Percentiles rank a stretch among this genome's conserved stretches.
These are phyloP conservation scores for Pseudogymnoascus sp. DNA, from an alignment of 2,329 filamentous ascomycete genomes.

Conservation along the genomic window DNA sequence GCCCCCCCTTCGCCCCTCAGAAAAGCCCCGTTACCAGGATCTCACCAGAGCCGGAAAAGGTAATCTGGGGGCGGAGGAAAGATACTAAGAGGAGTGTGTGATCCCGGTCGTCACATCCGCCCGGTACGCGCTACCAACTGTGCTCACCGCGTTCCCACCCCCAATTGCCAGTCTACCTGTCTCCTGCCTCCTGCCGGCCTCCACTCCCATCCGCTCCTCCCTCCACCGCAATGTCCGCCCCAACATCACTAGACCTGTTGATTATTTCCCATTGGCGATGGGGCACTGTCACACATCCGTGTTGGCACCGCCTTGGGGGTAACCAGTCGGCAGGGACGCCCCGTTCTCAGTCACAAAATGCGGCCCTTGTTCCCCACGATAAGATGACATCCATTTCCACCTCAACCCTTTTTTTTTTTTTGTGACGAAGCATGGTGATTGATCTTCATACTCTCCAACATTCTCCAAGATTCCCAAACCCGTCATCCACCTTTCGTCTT, in stretches of 20 bases:
- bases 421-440: not conserved
- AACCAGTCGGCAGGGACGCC: not conserved
- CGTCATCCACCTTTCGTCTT: not conserved
- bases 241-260: conserved; percentile 3
- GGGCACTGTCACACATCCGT: conserved; percentile 5
- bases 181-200: conserved; percentile 2
- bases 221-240: conserved; percentile 6
- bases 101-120: conserved; percentile 5
- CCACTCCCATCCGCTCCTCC: conserved; percentile 3
- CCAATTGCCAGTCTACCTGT: not conserved
- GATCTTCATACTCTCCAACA: not conserved
- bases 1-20: not conserved
- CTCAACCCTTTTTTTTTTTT: conserved; percentile 5
- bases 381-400: conserved; percentile 5
- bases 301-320: not conserved
- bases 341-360: conserved; percentile 7
- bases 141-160: not conserved
- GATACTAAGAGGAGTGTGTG: conserved; percentile 2
- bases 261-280: conserved; percentile 6
- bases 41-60: conserved; percentile 6
- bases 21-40: not conserved
- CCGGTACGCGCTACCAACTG: not conserved
- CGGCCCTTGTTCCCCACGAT: not conserved
- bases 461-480: not conserved
- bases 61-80: conserved; percentile 6